Conservation (phyloP, 202 grass and related monocot species). For the Saccharum hybrid region DNA sequence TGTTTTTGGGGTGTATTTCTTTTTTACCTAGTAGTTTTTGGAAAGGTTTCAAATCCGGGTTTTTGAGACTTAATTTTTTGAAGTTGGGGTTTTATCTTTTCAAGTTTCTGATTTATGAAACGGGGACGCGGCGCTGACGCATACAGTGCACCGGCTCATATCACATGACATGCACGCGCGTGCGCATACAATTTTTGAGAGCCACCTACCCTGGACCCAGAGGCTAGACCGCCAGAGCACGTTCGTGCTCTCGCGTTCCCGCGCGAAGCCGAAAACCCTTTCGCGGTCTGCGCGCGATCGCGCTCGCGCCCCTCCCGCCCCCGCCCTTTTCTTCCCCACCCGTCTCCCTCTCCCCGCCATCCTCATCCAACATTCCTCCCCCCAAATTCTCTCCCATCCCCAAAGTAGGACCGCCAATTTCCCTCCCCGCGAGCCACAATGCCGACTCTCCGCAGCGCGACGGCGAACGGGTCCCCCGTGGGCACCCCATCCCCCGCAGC, state of each 20-base stretch:
- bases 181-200: conserved; percentile 19
- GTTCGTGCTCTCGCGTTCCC: conserved; percentile 50
- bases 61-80: too few species aligned
- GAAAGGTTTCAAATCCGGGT: too few species aligned
- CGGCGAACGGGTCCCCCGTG: conserved; percentile 9
- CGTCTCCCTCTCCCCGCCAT: background rate
- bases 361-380: conserved; percentile 3
- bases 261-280: conserved; percentile 52
- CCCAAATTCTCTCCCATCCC: conserved; percentile 2
- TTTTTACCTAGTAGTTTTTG: too few species aligned
- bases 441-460: conserved; percentile 59
- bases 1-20: too few species aligned
- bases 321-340: conserved; percentile 48
- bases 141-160: background rate
- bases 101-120: too few species aligned
- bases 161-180: background rate
- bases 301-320: conserved; percentile 19
- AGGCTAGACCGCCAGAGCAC: background rate
- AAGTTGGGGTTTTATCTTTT: too few species aligned
- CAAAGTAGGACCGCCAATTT: conserved; percentile 1
- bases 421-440: conserved; percentile 28
- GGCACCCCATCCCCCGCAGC: conserved; percentile 33
- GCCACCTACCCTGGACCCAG: background rate
- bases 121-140: too few species aligned
- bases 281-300: conserved; percentile 51